phyloP scores from a whole-genome alignment of 2,329 filamentous ascomycete genomes.

The Hortaea werneckii region DNA sequence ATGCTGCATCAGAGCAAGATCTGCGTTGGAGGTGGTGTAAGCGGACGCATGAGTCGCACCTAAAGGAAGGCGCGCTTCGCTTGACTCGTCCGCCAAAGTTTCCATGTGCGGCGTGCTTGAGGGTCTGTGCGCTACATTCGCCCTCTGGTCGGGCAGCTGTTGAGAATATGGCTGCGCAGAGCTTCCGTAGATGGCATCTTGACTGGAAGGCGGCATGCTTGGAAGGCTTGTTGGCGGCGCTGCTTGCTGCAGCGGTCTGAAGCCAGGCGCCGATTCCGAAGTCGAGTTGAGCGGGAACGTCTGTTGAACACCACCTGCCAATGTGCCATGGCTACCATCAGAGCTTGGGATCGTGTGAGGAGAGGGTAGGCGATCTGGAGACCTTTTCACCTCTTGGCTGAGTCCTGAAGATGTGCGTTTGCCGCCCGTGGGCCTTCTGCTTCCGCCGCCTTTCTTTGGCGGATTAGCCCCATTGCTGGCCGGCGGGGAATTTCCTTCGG shows the following conservation, averaged over 20 bases:
- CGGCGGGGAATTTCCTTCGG: slow-evolving; percentile 16
- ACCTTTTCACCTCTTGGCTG: slow-evolving; percentile 30
- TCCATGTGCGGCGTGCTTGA: slow-evolving; percentile 40
- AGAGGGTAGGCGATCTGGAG: slow-evolving; percentile 19
- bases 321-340: not conserved
- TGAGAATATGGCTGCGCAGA: not conserved
- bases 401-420: slow-evolving; percentile 31
- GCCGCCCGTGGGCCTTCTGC: slow-evolving; percentile 14
- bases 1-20: slow-evolving; percentile 27
- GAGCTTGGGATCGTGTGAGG: not conserved
- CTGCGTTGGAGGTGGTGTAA: slow-evolving; percentile 17
- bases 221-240: slow-evolving; percentile 15
- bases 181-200: too few species aligned
- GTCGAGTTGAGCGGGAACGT: slow-evolving; percentile 6
- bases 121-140: slow-evolving; percentile 25
- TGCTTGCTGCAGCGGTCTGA: slow-evolving; percentile 4
- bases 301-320: not conserved
- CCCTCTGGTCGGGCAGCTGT: slow-evolving; percentile 9
- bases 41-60: not conserved
- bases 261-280: slow-evolving; percentile 4
- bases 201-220: not conserved
- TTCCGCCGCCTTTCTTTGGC: not conserved
- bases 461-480: not conserved
- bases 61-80: not conserved
- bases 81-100: slow-evolving; percentile 34